These are phyloP conservation scores for Aspergillus mulundensis DNA, from an alignment of 495 filamentous ascomycete species.

Conservation along the genomic window DNA sequence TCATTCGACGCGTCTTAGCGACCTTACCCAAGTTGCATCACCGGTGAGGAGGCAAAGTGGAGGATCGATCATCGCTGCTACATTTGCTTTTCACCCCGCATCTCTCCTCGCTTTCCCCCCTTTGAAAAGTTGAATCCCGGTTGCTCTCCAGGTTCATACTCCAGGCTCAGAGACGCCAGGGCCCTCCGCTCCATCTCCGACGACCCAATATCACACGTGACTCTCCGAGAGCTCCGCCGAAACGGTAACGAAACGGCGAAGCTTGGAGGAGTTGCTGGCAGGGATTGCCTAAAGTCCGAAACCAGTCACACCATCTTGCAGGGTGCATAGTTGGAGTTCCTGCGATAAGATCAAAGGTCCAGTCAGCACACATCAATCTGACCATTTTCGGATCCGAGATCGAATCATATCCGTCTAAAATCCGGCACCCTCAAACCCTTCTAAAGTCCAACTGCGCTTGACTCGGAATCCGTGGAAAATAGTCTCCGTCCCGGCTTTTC, in stretches of 20 bases:
- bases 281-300: not conserved
- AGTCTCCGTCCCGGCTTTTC: constrained; percentile 27
- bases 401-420: not conserved
- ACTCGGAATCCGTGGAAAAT: constrained; percentile 10
- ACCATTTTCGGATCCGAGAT: not conserved
- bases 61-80: not conserved
- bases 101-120: not conserved
- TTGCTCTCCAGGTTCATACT: not conserved
- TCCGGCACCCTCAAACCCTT: not conserved
- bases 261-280: not conserved
- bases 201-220: constrained; percentile 1
- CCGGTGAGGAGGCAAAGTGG: constrained; percentile 28
- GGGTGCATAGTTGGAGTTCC: constrained; percentile 1
- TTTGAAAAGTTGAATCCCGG: too few species aligned
- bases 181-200: not conserved
- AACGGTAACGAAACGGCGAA: constrained; percentile 18
- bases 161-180: not conserved
- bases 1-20: constrained; percentile 15
- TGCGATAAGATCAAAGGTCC: not conserved
- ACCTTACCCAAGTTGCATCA: constrained; percentile 23
- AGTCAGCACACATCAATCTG: not conserved
- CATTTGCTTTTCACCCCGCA: constrained; percentile 5
- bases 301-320: not conserved
- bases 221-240: not conserved
- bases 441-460: constrained; percentile 1